Evolutionary conservation across 1,284 basidiomycete genomes (phyloP), one percentile per base, ranked within the genome.

Genomic region (Ceratorhiza oryzae-sativae): DNA sequence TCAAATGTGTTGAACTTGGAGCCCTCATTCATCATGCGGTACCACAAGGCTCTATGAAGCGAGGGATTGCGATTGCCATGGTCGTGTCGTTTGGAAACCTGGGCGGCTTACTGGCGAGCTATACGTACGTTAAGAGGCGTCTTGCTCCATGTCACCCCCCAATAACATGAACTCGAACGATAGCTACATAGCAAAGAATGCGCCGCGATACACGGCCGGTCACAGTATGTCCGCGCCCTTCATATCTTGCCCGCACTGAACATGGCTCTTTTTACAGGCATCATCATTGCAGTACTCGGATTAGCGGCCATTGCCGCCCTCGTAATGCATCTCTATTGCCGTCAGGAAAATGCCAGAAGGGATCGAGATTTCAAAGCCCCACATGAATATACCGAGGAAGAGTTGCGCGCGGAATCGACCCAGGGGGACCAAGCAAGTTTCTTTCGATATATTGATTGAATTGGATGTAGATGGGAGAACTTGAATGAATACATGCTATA

Each of bases 51-150:
- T 55, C 77, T 36, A 75, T 80, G 75, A 80, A 80, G 74, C 77
- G 79, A 73, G 77, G 76, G 63, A 77, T 80, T 61, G 78, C 73
- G 1, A 77, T 77, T 46, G 80, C 79, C 36, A 78, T 80, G 71
- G 75, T 79, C 25, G 77, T 80, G 59, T 77, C 77, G 3, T 46
- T 79, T 68, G 79, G 79, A 30, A 79, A 80, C 71, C 73, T 75
- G 42, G 78, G 78, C 58, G 79, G 79, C 41, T 71, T 77, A 59
- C 75, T 78, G 72, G 77, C 76, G 12, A 76, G 76, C 13, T 79
- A 78, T 74, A 77, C 78, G 75, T 79, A 78, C 8, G 63, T 70
- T 15, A 27, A 15, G 18, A 48, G 23, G 5, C n/a, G 25, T 9
- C 2, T 18, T 36, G 12, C 23, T 9, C 34, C 23, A 34, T 20